Evolutionary conservation across 176 grass and related monocot genomes (phyloP).

Genomic region (Avena atlantica): DNA sequence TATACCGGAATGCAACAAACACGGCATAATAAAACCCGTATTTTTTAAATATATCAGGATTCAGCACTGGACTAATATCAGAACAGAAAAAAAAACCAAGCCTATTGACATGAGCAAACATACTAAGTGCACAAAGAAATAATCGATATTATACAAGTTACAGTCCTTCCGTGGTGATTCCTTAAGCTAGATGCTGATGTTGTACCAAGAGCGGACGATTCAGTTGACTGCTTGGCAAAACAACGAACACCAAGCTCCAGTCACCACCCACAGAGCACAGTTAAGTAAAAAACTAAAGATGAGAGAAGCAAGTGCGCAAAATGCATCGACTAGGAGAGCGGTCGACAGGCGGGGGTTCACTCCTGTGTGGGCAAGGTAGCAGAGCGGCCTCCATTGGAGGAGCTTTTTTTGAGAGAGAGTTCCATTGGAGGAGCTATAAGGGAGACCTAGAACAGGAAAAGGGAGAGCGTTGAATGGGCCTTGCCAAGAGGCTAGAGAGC

Average conservation of each 20-base stretch:
- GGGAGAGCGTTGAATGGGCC: not conserved
- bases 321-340: not conserved
- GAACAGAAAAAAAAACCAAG: not conserved
- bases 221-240: conserved; percentile 8
- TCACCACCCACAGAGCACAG: not conserved
- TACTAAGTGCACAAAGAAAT: not conserved
- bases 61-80: not conserved
- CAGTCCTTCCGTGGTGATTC: not conserved
- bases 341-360: not conserved
- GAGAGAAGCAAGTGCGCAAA: not conserved
- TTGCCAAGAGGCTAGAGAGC: not conserved
- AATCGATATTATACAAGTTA: not conserved
- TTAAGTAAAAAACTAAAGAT: not conserved
- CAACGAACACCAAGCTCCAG: not conserved
- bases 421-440: no score
- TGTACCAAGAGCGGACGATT: not conserved
- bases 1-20: not conserved
- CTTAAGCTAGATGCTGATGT: not conserved
- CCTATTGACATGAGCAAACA: not conserved
- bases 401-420: no score
- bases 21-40: not conserved
- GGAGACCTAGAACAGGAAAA: no score
- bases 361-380: not conserved
- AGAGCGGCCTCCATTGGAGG: not conserved
- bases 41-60: not conserved